Evolutionary conservation across 371 early-diverging fungal genomes (phyloP).

Genomic region (Batkoa obscura): DNA sequence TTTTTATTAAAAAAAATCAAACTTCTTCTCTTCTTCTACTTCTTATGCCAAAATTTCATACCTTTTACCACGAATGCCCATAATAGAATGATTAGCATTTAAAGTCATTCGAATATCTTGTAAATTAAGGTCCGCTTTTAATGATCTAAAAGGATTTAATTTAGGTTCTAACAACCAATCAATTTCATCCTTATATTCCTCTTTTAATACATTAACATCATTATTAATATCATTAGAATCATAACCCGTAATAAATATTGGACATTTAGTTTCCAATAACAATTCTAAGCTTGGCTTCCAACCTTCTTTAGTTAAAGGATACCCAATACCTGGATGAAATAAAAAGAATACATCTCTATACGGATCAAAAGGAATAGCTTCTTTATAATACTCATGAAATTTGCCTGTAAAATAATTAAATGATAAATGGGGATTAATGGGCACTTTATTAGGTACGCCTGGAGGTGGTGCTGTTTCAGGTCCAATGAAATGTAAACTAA

Average conservation of each 20-base stretch:
- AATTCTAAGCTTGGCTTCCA: conserved; percentile 54
- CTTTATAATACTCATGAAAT: conserved; percentile 24
- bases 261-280: conserved; percentile 57
- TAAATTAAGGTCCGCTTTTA: conserved; percentile 56
- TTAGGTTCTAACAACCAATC: conserved; percentile 61
- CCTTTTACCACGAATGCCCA: conserved; percentile 63
- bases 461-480: conserved; percentile 52
- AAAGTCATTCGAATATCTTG: conserved; percentile 51
- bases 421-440: conserved; percentile 22
- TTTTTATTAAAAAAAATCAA: too few relatives aligned
- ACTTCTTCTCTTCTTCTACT: too few relatives aligned
- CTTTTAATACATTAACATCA: conserved; percentile 35
- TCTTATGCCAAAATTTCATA: too few relatives aligned
- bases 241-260: conserved; percentile 61
- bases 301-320: conserved; percentile 30
- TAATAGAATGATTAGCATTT: conserved; percentile 64
- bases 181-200: conserved; percentile 16
- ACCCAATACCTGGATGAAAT: conserved; percentile 63
- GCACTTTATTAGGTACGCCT: conserved; percentile 18
- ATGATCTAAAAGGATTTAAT: conserved; percentile 44
- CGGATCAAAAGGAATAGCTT: conserved; percentile 45
- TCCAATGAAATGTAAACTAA: conserved; percentile 66
- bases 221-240: conserved; percentile 42
- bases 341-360: conserved; percentile 62
- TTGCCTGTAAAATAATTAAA: conserved; percentile 24